A percentile compares a stretch with the other conserved stretches of the same genome.
Conservation (phyloP, 106 monocot genomes). For the Dendrobium huoshanense region DNA sequence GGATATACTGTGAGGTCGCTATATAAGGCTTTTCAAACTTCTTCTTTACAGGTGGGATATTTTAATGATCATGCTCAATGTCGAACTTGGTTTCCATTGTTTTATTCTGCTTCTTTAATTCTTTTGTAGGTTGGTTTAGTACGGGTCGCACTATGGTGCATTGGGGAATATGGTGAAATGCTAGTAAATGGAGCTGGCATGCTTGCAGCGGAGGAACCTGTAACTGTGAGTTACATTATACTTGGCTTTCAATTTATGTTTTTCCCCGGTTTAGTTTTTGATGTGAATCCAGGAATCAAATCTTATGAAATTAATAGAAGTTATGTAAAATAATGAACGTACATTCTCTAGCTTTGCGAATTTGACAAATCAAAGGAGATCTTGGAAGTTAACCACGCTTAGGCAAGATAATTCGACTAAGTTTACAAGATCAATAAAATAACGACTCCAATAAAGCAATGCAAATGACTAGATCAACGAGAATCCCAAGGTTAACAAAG, state of each 20-base stretch:
- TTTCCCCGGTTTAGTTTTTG: neutral
- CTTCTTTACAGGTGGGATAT: slow-evolving; percentile 65
- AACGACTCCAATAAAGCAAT: too few relatives aligned
- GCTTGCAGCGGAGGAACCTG: slow-evolving; percentile 72
- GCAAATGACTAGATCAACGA: too few relatives aligned
- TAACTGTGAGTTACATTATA: slow-evolving; percentile 57
- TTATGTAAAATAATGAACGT: too few relatives aligned
- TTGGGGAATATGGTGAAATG: slow-evolving; percentile 99
- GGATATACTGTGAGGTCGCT: slow-evolving; percentile 91
- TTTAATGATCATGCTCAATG: neutral
- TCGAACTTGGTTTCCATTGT: neutral
- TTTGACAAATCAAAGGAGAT: too few relatives aligned
- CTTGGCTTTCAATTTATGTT: neutral
- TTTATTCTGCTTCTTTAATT: slow-evolving; percentile 5
- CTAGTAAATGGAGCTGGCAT: slow-evolving; percentile 70
- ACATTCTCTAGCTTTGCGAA: too few relatives aligned
- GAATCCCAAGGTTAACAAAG: too few relatives aligned
- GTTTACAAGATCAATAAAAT: too few relatives aligned
- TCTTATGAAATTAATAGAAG: too few relatives aligned
- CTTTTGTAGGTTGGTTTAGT: slow-evolving; percentile 69
- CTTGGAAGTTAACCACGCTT: too few relatives aligned
- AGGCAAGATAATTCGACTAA: too few relatives aligned
- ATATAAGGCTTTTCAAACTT: slow-evolving; percentile 68
- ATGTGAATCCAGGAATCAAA: too few relatives aligned
- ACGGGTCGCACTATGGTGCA: slow-evolving; percentile 91